Evolutionary conservation across 345 rosid genomes (phyloP).

Genomic region (Linum usitatissimum): DNA sequence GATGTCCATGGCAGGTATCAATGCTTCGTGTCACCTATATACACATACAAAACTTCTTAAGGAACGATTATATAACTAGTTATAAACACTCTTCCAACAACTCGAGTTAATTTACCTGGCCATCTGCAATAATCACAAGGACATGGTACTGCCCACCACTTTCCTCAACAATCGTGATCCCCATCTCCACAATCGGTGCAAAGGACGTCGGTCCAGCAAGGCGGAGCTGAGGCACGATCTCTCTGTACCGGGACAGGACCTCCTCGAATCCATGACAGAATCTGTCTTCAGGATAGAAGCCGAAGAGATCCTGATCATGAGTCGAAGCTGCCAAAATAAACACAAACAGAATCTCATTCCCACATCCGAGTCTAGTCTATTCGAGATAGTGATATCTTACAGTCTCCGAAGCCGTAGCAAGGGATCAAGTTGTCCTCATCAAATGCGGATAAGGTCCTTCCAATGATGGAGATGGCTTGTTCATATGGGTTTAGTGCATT

Average conservation of each 20-base stretch:
- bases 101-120: constrained; percentile 51
- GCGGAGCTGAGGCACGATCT: constrained; percentile 62
- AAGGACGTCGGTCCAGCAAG: constrained; percentile 99
- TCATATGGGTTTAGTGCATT: constrained; percentile 57
- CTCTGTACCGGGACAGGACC: constrained; percentile 63
- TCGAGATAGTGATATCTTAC: constrained; percentile 8
- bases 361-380: not conserved
- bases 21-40: too few relatives aligned
- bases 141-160: constrained; percentile 96
- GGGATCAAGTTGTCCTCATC: constrained; percentile 82
- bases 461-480: constrained; percentile 72
- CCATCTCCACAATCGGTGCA: constrained; percentile 92
- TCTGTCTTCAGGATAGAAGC: constrained; percentile 55
- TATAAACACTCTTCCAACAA: too few relatives aligned
- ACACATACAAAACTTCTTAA: too few relatives aligned
- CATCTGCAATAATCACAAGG: constrained; percentile 87
- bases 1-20: too few relatives aligned
- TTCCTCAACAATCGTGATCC: constrained; percentile 78
- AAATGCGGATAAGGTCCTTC: constrained; percentile 59
- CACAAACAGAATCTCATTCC: constrained; percentile 2
- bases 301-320: constrained; percentile 86
- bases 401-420: constrained; percentile 83
- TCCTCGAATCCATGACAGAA: constrained; percentile 82
- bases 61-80: too few relatives aligned
- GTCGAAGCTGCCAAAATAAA: constrained; percentile 52